Percentiles rank a stretch among this genome's conserved stretches.
These are phyloP conservation scores for Coniochaeta ligniaria DNA, from an alignment of 2,329 filamentous ascomycete species.

Conservation along the genomic window DNA sequence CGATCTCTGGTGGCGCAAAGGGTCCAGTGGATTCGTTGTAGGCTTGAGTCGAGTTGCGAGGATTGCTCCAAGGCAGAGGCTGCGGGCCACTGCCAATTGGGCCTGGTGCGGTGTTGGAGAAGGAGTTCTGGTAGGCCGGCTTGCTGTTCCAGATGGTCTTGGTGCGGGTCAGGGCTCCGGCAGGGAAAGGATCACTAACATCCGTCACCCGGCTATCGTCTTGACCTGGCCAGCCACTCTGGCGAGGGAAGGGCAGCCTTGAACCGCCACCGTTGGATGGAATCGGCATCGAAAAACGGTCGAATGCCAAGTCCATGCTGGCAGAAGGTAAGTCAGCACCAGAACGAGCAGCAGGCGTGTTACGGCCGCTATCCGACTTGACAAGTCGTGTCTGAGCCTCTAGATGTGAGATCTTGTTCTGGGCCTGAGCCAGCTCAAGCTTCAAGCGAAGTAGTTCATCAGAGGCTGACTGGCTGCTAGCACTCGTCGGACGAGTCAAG, in stretches of 20 bases:
- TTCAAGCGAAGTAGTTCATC: conserved; percentile 63
- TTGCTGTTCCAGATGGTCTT: conserved; percentile 52
- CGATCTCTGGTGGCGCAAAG: conserved; percentile 24
- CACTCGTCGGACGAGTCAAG: conserved; percentile 46
- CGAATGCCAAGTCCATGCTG: conserved; percentile 7
- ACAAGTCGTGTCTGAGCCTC: conserved; percentile 57
- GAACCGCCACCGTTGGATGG: conserved; percentile 17
- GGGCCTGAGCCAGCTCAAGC: conserved; percentile 63
- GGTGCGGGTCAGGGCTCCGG: conserved; percentile 43
- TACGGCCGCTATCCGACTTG: conserved; percentile 51
- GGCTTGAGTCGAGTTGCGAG: conserved; percentile 21
- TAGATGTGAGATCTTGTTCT: conserved; percentile 63
- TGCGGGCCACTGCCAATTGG: conserved; percentile 26
- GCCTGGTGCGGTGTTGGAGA: conserved; percentile 14
- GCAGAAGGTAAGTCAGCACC: conserved; percentile 3
- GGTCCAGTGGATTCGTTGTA: neutral
- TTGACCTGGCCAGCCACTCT: conserved; percentile 42
- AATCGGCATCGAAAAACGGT: conserved; percentile 10
- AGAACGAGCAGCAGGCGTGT: conserved; percentile 31
- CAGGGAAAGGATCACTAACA: conserved; percentile 45
- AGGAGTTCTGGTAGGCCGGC: conserved; percentile 23
- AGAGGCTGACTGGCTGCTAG: conserved; percentile 32
- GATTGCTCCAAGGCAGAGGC: conserved; percentile 38
- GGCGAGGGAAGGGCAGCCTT: conserved; percentile 30
- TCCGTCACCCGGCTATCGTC: conserved; percentile 51